A percentile compares a stretch with the other conserved stretches of the same genome.
These are phyloP conservation scores for Teratosphaeria viscida DNA, from an alignment of 2,329 filamentous ascomycete species.

Conservation along the genomic window DNA sequence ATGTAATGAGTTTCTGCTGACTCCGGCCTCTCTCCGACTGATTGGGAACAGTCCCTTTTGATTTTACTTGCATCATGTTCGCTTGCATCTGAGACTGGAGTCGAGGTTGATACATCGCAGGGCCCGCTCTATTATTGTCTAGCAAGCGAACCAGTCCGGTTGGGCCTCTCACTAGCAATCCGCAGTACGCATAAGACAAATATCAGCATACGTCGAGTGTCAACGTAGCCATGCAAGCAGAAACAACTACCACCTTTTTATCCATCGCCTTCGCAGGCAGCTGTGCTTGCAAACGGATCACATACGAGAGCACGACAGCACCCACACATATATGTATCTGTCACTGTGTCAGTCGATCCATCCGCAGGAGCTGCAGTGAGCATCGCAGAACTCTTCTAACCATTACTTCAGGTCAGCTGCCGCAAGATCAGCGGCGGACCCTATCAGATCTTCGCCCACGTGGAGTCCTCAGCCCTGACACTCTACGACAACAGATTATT, in stretches of 20 bases:
- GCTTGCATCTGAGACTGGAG: no score
- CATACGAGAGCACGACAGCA: constrained; percentile 10
- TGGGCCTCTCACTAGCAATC: background rate
- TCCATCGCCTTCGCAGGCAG: constrained; percentile 9
- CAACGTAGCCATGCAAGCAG: background rate
- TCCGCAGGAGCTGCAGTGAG: background rate
- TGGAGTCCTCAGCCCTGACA: constrained; percentile 5
- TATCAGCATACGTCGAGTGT: background rate
- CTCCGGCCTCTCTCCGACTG: no score
- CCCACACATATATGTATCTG: background rate
- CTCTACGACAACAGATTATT: constrained; percentile 12
- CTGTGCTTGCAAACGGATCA: constrained; percentile 15
- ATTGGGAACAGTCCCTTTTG: no score
- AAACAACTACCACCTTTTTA: background rate
- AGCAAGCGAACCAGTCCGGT: no score
- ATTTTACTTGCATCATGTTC: no score
- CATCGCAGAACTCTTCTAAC: background rate
- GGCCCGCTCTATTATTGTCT: no score
- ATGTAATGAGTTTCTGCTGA: no score
- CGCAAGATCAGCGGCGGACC: constrained; percentile 14
- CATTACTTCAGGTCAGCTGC: constrained; percentile 8
- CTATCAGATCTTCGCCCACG: constrained; percentile 12
- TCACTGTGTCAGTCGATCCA: background rate
- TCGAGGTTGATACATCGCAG: no score
- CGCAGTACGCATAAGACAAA: background rate